Percentiles rank a stretch among this genome's conserved stretches.
These are phyloP conservation scores for Phytophthora capsici DNA, from an alignment of 352 stramenopile genomes.

Conservation along the genomic window DNA sequence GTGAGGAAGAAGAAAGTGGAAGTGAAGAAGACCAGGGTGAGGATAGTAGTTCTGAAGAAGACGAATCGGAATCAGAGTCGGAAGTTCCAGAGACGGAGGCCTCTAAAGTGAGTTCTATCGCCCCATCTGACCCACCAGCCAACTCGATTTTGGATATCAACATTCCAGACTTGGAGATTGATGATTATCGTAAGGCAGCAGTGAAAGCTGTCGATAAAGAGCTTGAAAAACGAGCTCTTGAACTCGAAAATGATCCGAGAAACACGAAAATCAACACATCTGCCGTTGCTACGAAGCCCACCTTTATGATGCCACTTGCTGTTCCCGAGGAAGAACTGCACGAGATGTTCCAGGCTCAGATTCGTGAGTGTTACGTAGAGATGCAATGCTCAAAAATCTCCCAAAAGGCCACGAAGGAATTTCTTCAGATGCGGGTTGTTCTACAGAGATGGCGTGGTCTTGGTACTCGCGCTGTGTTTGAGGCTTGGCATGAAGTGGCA, in stretches of 20 bases:
- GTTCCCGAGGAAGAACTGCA: conserved; percentile 53
- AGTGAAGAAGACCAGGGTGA: conserved; percentile 5
- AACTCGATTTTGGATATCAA: conserved; percentile 58
- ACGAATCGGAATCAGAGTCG: conserved; percentile 12
- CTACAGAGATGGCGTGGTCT: conserved; percentile 61
- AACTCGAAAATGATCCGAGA: not conserved
- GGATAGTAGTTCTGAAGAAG: conserved; percentile 18
- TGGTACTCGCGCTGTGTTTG: conserved; percentile 60
- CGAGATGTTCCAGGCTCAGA: conserved; percentile 49
- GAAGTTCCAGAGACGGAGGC: conserved; percentile 20
- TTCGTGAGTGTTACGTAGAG: conserved; percentile 55
- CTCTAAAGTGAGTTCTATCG: not conserved
- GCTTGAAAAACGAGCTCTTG: conserved; percentile 40
- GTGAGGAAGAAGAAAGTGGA: conserved; percentile 14
- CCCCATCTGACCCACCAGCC: not conserved
- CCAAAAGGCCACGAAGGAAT: conserved; percentile 58
- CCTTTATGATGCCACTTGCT: conserved; percentile 31
- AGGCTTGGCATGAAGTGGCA: conserved; percentile 67
- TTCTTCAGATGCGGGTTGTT: conserved; percentile 65
- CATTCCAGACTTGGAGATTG: conserved; percentile 49
- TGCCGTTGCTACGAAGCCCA: conserved; percentile 16
- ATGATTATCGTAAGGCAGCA: conserved; percentile 53
- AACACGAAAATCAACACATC: not conserved
- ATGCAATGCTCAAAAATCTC: conserved; percentile 56
- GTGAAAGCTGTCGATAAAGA: conserved; percentile 42